A percentile compares a stretch with the other conserved stretches of the same genome.
Evolutionary conservation across 129 eudicot genomes (phyloP).

Genomic region (Helichrysum umbraculigerum): DNA sequence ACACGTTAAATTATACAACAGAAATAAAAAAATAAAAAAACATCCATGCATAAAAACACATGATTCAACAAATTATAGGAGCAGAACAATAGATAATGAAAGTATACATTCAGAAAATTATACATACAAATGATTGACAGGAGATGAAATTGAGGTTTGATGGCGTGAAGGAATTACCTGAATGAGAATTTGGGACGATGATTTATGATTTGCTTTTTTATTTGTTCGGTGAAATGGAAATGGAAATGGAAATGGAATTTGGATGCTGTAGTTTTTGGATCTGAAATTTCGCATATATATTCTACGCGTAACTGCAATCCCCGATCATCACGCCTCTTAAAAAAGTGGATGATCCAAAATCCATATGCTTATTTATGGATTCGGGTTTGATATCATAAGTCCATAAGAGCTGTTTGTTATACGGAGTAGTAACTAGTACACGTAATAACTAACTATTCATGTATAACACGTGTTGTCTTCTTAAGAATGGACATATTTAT

Average conservation of each 20-base stretch:
- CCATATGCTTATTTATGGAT: conserved; percentile 5
- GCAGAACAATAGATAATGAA: neutral
- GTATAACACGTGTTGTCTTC: neutral
- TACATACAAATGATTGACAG: neutral
- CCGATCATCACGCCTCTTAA: conserved; percentile 25
- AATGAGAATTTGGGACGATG: conserved; percentile 23
- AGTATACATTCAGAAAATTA: neutral
- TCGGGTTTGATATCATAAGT: conserved; percentile 25
- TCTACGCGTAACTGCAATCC: neutral
- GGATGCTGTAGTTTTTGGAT: neutral
- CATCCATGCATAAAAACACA: conserved; percentile 6
- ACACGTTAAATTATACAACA: neutral
- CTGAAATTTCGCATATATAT: neutral
- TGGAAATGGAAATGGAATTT: conserved; percentile 8
- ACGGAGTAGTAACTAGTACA: neutral
- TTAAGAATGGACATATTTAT: neutral
- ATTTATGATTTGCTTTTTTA: neutral
- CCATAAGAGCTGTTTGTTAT: neutral
- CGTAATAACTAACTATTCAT: neutral
- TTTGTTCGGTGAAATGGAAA: neutral
- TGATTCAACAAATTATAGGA: conserved; percentile 12
- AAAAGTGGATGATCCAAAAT: conserved; percentile 14
- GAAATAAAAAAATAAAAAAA: neutral
- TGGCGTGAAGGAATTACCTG: conserved; percentile 21
- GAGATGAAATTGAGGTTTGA: neutral